Evolutionary conservation across 257 asterid species (phyloP), one percentile per base, ranked within the genome.

Genomic region (Osmanthus fragrans): DNA sequence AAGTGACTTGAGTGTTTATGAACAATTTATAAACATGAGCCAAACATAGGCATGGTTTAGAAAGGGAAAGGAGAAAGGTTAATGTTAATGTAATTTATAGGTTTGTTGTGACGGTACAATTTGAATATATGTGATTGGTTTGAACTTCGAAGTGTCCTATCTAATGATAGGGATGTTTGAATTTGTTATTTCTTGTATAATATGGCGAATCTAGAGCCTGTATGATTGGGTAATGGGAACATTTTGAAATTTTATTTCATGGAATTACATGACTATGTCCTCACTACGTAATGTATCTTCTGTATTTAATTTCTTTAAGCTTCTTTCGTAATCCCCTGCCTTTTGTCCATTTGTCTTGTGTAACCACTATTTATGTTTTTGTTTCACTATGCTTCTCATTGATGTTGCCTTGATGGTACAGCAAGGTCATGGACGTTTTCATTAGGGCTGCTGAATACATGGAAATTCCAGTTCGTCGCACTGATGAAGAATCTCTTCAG

Each of bases 401-500:
- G 5, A 42, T 25, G n/a, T 73, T 40, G 79, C 97, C 47, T 40
- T 40, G 47, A 40, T 40, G 47, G 47, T 40, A 40, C 47, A 96
- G 99, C 94, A 96, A 96, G 91, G 97, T 96, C 82, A 87, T 93
- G 92, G 98, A 93, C 82, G 94, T 92, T 77, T 96, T 96, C 84
- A 86, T 93, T 51, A 89, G 89, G 85, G 99, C 99, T 82, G 96
- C 99, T 42, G 99, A 96, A 82, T 96, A 90, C 88, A 91, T 93
- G 97, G 98, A 96, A 79, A 90, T 89, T 79, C 99, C 98, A 72
- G 99, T 96, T 77, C 97, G 88, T 70, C 93, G 97, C 82, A 91
- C 93, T 69, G 99, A 96, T 69, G 97, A 90, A 77, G 99, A 93
- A 84, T 93, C 97, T 74, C 98, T 96, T 71, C 99, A 93, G 91